A percentile compares a stretch with the other conserved stretches of the same genome.
phyloP scores from a whole-genome alignment of 2,329 filamentous ascomycete species.

The Colletotrichum truncatum region DNA sequence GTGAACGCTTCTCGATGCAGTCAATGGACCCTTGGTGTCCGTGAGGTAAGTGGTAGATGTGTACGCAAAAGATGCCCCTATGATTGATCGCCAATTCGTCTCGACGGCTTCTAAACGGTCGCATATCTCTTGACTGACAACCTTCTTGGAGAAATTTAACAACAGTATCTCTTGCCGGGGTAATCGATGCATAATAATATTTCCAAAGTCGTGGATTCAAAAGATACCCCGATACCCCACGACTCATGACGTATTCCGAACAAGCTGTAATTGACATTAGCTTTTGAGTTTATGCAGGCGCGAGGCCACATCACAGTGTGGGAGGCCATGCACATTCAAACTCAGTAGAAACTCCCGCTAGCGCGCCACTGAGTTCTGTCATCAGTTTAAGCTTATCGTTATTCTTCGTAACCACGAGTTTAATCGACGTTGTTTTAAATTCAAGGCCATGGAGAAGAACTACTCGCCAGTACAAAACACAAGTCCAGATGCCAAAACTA shows the following conservation, averaged over 20 bases:
- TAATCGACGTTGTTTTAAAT: not conserved
- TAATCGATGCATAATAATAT: no score
- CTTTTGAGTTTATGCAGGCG: conserved; percentile 1
- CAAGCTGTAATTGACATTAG: conserved; percentile 6
- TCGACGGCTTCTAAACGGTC: not conserved
- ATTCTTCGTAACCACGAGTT: not conserved
- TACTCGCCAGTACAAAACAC: no score
- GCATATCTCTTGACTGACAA: not conserved
- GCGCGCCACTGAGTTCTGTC: conserved; percentile 23
- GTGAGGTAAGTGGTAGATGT: not conserved
- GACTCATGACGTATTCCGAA: not conserved
- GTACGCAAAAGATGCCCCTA: not conserved
- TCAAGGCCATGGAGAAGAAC: not conserved
- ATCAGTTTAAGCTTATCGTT: conserved; percentile 19
- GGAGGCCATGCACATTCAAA: not conserved
- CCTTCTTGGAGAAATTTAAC: not conserved
- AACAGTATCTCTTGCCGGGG: no score
- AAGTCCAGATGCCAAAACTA: not conserved
- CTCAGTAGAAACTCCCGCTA: not conserved
- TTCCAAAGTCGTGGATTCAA: not conserved
- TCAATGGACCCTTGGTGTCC: not conserved
- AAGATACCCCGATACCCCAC: not conserved
- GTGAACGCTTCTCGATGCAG: not conserved
- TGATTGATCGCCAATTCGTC: not conserved
- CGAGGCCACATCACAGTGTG: not conserved